Evolutionary conservation across 345 rosid species (phyloP), one percentile per base, ranked within the genome.

Genomic region (Combretum micranthum): DNA sequence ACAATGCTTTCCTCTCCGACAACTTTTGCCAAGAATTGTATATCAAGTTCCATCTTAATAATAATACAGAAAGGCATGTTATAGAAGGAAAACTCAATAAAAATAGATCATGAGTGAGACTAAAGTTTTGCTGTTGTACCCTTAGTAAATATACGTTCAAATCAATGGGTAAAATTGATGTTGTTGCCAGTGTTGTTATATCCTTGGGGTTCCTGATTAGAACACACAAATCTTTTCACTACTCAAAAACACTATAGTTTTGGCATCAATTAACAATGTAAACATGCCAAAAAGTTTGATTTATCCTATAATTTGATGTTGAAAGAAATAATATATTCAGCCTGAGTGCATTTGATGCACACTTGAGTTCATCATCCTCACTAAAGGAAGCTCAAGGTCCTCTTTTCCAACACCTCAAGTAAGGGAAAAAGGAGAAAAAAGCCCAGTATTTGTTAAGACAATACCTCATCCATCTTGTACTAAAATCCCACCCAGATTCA

Each of bases 381-480:
- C 39, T 1, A 32, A 32, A 32, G 39, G 9, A 32, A 32, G 39
- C 39, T 32, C 39, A 32, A 32, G 6, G 39, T 32, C 39, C 39
- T 1, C 9, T 32, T 32, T 32, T 32, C 39, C 39, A 32, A 32
- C 10, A 11, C 9, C 10, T 7, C 39, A 32, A 32, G n/a, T n/a
- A n/a, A n/a, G n/a, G 39, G 39, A 7, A 32, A 1, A 32, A 32
- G 39, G n/a, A n/a, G n/a, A n/a, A n/a, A n/a, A n/a, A n/a, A n/a
- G n/a, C n/a, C n/a, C n/a, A n/a, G n/a, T n/a, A 32, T 32, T 4
- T 5, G 39, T 32, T 32, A 32, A 32, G 39, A 32, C 6, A 58
- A 42, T 59, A 83, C 96, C 95, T 90, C 97, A 90, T 90, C 99
- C 97, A 94, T 71, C 95, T 78, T 20, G 89, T 69, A 72, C 93